These are phyloP conservation scores for Echium plantagineum DNA, from an alignment of 257 asterid species.

Conservation along the genomic window DNA sequence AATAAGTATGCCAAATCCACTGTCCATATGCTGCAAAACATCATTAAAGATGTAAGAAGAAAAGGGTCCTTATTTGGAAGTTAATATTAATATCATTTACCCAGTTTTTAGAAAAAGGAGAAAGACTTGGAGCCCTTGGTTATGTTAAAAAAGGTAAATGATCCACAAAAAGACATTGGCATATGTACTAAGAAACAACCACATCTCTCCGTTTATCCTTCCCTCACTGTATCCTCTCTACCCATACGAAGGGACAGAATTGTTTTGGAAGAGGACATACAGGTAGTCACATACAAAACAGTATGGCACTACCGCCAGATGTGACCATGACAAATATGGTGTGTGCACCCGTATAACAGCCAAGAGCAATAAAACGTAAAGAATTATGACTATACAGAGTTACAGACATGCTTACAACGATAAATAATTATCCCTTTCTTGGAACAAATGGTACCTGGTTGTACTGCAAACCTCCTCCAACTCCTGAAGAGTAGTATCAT, in stretches of 20 bases:
- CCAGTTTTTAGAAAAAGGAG: background rate
- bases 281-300: background rate
- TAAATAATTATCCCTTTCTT: background rate
- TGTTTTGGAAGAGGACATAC: no score
- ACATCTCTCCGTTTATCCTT: background rate
- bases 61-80: background rate
- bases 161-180: background rate
- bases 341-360: background rate
- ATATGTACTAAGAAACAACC: background rate
- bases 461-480: slow-evolving; percentile 58
- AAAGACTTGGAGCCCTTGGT: background rate
- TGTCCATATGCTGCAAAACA: slow-evolving; percentile 74
- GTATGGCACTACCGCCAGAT: background rate
- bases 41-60: background rate
- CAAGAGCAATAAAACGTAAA: background rate
- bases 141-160: background rate
- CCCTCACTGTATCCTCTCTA: no score
- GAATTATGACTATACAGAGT: background rate
- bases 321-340: background rate
- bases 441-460: slow-evolving; percentile 43
- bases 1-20: slow-evolving; percentile 95
- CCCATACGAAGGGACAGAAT: no score
- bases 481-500: slow-evolving; percentile 36
- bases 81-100: background rate
- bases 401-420: background rate